Conservation (phyloP, 2,329 filamentous ascomycete genomes). For the Bisporella sp. region DNA sequence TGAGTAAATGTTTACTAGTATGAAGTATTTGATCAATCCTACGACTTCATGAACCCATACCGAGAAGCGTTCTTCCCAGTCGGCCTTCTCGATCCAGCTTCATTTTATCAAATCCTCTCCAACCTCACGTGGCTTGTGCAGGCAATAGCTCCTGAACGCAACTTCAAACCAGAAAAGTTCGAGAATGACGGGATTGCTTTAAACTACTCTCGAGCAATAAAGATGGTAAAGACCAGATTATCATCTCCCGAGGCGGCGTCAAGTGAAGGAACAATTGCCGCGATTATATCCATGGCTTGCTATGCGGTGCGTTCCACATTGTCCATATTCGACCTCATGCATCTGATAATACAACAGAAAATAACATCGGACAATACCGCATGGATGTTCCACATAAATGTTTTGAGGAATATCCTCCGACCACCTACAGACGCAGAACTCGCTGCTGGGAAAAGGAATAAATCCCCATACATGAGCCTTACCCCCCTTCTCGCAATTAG, state of each 20-base stretch:
- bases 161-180: background rate
- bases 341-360: too few relatives aligned
- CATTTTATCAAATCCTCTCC: slow-evolving; percentile 9
- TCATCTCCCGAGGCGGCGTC: background rate
- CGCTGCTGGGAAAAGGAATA: too few relatives aligned
- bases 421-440: too few relatives aligned
- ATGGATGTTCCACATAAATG: too few relatives aligned
- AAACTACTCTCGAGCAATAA: slow-evolving; percentile 8
- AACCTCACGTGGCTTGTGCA: slow-evolving; percentile 1
- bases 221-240: slow-evolving; percentile 4
- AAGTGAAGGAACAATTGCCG: slow-evolving; percentile 8
- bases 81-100: slow-evolving; percentile 6
- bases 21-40: slow-evolving; percentile 9
- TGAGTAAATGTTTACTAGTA: background rate
- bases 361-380: too few relatives aligned
- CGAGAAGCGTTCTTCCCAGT: slow-evolving; percentile 10
- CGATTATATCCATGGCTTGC: slow-evolving; percentile 8
- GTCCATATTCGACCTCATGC: too few relatives aligned
- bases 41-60: slow-evolving; percentile 6
- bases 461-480: too few relatives aligned
- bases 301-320: slow-evolving; percentile 6
- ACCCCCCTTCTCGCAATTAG: too few relatives aligned
- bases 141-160: slow-evolving; percentile 1
- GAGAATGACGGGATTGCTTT: slow-evolving; percentile 5
- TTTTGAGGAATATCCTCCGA: too few relatives aligned